Conservation (phyloP, 2,329 filamentous ascomycete genomes). For the Botrytis aclada region DNA sequence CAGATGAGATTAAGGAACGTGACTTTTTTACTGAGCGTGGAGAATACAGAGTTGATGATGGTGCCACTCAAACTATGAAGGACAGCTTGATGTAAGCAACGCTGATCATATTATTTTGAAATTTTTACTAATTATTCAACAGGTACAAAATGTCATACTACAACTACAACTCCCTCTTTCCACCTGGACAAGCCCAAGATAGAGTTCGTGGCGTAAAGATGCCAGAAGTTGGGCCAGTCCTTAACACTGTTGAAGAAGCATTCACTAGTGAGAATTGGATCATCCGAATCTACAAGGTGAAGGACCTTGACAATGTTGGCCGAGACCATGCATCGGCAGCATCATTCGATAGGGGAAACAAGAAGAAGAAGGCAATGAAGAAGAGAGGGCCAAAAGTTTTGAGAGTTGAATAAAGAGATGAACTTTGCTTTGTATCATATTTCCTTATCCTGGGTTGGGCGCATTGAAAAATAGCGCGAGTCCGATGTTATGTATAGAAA, state of each 20-base stretch:
- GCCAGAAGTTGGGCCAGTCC: slow-evolving; percentile 78
- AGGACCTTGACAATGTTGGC: slow-evolving; percentile 94
- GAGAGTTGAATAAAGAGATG: slow-evolving; percentile 60
- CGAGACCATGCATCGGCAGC: slow-evolving; percentile 73
- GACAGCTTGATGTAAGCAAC: slow-evolving; percentile 92
- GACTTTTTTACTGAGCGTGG: slow-evolving; percentile 92
- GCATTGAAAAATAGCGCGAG: slow-evolving; percentile 27
- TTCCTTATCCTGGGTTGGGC: slow-evolving; percentile 24
- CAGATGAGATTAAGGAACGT: slow-evolving; percentile 96
- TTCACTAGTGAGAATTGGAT: slow-evolving; percentile 99
- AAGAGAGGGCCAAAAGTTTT: slow-evolving; percentile 69
- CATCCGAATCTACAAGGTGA: slow-evolving; percentile 99
- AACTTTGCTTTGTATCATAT: slow-evolving; percentile 35
- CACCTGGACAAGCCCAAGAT: slow-evolving; percentile 82
- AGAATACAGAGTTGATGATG: slow-evolving; percentile 92
- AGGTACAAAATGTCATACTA: slow-evolving; percentile 99
- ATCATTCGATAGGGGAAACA: slow-evolving; percentile 74
- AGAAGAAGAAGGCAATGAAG: slow-evolving; percentile 76
- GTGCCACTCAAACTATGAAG: slow-evolving; percentile 94
- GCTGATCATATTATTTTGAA: not conserved
- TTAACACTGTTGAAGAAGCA: slow-evolving; percentile 90
- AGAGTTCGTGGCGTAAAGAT: slow-evolving; percentile 79
- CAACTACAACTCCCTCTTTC: slow-evolving; percentile 92
- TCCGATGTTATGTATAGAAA: slow-evolving; percentile 26
- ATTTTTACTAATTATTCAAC: slow-evolving; percentile 28